These are phyloP conservation scores for Fusarium gaditjirri DNA, from an alignment of 2,329 filamentous ascomycete genomes.

Conservation along the genomic window DNA sequence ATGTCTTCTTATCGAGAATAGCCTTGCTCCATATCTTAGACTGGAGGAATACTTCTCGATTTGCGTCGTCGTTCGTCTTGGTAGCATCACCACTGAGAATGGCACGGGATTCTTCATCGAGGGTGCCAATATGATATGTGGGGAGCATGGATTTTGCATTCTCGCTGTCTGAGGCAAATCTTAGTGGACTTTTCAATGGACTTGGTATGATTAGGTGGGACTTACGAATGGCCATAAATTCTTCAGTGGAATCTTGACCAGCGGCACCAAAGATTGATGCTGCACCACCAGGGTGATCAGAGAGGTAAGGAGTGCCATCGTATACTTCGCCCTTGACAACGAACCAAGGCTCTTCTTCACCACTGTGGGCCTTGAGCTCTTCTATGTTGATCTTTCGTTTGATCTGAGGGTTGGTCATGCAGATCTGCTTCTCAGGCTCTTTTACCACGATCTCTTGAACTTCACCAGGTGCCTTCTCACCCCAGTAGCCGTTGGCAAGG, in stretches of 20 bases:
- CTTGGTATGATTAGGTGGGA: slow-evolving; percentile 27
- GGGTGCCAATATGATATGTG: slow-evolving; percentile 82
- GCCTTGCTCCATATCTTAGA: slow-evolving; percentile 79
- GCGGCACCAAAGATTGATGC: slow-evolving; percentile 85
- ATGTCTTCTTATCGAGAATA: slow-evolving; percentile 73
- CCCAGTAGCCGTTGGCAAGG: slow-evolving; percentile 85
- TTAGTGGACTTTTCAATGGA: slow-evolving; percentile 35
- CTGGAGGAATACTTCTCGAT: slow-evolving; percentile 74
- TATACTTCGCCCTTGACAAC: slow-evolving; percentile 90
- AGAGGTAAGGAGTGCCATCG: slow-evolving; percentile 82
- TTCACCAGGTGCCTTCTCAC: slow-evolving; percentile 72
- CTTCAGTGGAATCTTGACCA: slow-evolving; percentile 84
- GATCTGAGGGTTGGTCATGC: slow-evolving; percentile 78
- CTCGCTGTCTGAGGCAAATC: slow-evolving; percentile 74
- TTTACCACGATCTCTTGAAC: slow-evolving; percentile 54
- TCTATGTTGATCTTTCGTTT: slow-evolving; percentile 73
- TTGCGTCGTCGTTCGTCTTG: slow-evolving; percentile 51
- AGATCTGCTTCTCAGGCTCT: slow-evolving; percentile 71
- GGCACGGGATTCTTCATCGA: slow-evolving; percentile 68
- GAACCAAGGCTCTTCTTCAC: slow-evolving; percentile 80
- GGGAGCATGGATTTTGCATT: slow-evolving; percentile 93
- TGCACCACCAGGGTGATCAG: slow-evolving; percentile 86
- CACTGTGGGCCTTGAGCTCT: slow-evolving; percentile 76
- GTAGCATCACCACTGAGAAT: slow-evolving; percentile 60
- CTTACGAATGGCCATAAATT: slow-evolving; percentile 92